Evolutionary conservation across 441 rosid species (phyloP).

Genomic region (Eruca vesicaria): DNA sequence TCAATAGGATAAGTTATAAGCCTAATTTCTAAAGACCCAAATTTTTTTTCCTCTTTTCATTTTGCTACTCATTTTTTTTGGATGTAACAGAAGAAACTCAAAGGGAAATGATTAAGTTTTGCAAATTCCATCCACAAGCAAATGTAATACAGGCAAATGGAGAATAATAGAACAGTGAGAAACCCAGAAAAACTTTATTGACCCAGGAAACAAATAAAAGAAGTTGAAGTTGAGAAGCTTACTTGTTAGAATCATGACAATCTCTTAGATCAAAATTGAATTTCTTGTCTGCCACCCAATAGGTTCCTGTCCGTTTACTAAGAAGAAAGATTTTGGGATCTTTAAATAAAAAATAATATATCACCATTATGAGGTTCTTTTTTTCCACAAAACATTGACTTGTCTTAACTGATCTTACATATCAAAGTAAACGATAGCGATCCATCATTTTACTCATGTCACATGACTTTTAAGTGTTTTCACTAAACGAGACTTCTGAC

Average conservation of each 20-base stretch:
- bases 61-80: not conserved
- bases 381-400: not conserved
- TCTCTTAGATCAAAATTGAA: not conserved
- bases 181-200: not conserved
- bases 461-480: not conserved
- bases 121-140: not conserved
- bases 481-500: not conserved
- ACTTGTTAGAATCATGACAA: slow-evolving; percentile 31
- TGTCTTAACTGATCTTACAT: not conserved
- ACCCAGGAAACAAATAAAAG: too few species aligned
- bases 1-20: too few species aligned
- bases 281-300: not conserved
- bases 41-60: not conserved
- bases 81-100: slow-evolving; percentile 20
- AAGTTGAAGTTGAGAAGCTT: slow-evolving; percentile 3
- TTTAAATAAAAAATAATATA: too few species aligned
- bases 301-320: not conserved
- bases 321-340: too few species aligned
- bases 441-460: not conserved
- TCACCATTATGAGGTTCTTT: not conserved
- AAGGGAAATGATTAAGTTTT: not conserved
- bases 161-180: not conserved
- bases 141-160: not conserved
- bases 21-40: too few species aligned
- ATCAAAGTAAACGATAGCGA: not conserved